Base-by-base conservation (phyloP, 768 basidiomycete genomes). In the Mycena alexandri region DNA sequence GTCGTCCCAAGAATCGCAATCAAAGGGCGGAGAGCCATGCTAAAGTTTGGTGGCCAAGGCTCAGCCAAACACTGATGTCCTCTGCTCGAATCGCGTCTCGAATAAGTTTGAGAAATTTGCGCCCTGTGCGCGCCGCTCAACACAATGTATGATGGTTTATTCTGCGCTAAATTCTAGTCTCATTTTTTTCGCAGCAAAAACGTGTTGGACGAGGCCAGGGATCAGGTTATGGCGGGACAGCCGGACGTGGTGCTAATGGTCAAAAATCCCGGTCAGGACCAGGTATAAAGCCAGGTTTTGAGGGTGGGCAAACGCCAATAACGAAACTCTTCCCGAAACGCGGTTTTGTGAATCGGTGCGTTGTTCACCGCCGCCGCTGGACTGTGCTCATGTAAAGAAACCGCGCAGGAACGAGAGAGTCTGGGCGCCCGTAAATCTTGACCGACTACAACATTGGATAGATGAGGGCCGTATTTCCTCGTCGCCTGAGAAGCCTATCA, bases 231-330 rank as follows among this genome's bases (percentile, higher is more conserved):
- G 98, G 98, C 70, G 91, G 95, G 68, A 98, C 97, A 1, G 92
- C 96, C 12, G 95, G 95, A 71, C 87, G 95, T 61, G 98, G 98
- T 80, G 87, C 93, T 79, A 99, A 99, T 73, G 98, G 98, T 72
- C 95, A 97, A 79, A 96, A 96, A 66, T 91, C 98, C 42, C 89
- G 97, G 68, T 89, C 94, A 6, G 96, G 96, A 2, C 89, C 91
- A 65, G 93, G 95, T 6, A 92, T 94, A 34, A 87, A 86, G 72
- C 84, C 88, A 29, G 91, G 94, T 8, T 99, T 98, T 70, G 98
- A 98, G 79, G 98, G 98, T 76, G 98, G 98, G 69, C 97, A 98
- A 78, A 98, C 97, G 6, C 94, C 97, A 16, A 89, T 99, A 60
- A 91, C 93, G 7, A 90, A 94, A 69, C 83, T 90, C 48, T 93